phyloP scores from a whole-genome alignment of 208 protist species.

The Leishmania amazonensis region DNA sequence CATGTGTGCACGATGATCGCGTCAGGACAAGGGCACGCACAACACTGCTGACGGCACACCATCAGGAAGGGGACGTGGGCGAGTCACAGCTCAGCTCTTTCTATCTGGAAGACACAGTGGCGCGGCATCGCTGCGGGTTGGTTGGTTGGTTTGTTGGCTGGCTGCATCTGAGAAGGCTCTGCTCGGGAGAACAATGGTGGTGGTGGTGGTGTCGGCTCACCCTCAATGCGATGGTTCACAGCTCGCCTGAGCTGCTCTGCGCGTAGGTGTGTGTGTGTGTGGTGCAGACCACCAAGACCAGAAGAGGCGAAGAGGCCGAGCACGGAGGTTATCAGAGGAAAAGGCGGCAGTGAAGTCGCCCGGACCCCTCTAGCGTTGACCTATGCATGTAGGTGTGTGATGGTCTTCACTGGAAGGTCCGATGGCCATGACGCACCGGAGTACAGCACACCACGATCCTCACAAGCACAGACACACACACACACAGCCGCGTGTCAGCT shows the following conservation, averaged over 20 bases:
- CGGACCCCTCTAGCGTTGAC: not conserved
- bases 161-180: not conserved
- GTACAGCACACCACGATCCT: not conserved
- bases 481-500: not conserved
- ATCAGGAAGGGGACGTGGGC: not conserved
- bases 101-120: not conserved
- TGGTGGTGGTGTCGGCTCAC: not conserved
- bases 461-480: not conserved
- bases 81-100: not conserved
- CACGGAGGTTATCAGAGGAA: not conserved
- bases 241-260: not conserved
- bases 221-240: not conserved
- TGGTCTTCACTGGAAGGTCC: not conserved
- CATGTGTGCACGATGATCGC: not conserved
- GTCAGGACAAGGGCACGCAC: not conserved
- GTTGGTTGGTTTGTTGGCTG: not conserved
- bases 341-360: not conserved
- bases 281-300: not conserved
- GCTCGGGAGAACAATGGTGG: not conserved
- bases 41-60: not conserved
- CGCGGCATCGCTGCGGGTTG: not conserved
- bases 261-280: not conserved
- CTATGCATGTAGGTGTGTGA: not conserved
- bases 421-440: not conserved
- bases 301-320: not conserved